These are phyloP conservation scores for Hordeum marinum DNA, from an alignment of 176 grass and related monocot species.

Conservation along the genomic window DNA sequence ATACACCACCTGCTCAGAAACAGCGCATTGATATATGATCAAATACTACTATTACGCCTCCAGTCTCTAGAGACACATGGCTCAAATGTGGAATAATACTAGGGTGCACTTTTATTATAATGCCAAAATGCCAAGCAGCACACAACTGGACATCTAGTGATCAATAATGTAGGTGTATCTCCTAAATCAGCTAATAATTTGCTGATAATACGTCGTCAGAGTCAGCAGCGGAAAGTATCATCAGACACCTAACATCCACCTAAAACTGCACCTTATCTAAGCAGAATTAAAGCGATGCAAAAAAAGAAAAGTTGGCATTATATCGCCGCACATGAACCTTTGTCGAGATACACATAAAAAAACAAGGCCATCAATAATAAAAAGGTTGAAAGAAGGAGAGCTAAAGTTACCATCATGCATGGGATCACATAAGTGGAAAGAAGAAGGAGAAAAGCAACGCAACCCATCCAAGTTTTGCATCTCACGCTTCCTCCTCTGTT, in stretches of 20 bases:
- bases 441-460: neutral
- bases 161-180: neutral
- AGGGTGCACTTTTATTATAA: neutral
- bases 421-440: conserved; percentile 4
- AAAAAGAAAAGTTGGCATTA: conserved; percentile 5
- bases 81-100: neutral
- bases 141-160: neutral
- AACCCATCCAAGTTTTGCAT: conserved; percentile 2
- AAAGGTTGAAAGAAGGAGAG: neutral
- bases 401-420: conserved; percentile 18
- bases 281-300: neutral
- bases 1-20: neutral
- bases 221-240: neutral
- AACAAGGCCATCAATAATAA: neutral
- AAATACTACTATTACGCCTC: neutral
- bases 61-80: too few species aligned
- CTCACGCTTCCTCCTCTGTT: neutral
- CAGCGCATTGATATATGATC: neutral
- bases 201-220: neutral
- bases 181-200: neutral
- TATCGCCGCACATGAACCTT: conserved; percentile 17
- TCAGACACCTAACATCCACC: neutral
- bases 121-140: neutral
- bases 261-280: neutral
- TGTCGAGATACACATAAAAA: neutral